Evolutionary conservation across 2,329 filamentous ascomycete species (phyloP).

Genomic region (Xylaria sp.): DNA sequence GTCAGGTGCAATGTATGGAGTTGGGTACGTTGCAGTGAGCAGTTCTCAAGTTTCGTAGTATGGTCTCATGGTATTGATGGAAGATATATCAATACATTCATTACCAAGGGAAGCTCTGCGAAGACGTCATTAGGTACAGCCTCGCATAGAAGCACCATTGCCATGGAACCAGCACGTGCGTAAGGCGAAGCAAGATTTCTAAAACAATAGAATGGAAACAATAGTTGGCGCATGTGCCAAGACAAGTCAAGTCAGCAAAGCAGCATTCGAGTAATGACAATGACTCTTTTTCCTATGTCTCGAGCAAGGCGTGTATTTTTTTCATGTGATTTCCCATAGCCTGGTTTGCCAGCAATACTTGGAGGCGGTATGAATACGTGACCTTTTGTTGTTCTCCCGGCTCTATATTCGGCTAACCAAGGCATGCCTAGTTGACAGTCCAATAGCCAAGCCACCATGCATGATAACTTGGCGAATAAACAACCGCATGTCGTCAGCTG

Average conservation of each 20-base stretch:
- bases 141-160: not conserved
- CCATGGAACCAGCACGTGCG: constrained; percentile 7
- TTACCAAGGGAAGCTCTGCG: not conserved
- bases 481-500: constrained; percentile 22
- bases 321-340: constrained; percentile 29
- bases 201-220: not conserved
- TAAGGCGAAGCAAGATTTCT: constrained; percentile 18
- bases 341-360: not conserved
- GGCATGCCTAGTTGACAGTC: not conserved
- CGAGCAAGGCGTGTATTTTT: not conserved
- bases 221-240: not conserved
- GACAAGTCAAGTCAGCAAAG: constrained; percentile 3
- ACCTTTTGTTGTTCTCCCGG: not conserved
- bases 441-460: constrained; percentile 1
- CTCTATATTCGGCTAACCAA: constrained; percentile 12
- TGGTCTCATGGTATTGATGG: constrained; percentile 4
- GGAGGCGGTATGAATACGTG: constrained; percentile 1
- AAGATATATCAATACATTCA: constrained; percentile 15
- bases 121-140: not conserved
- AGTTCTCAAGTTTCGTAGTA: not conserved
- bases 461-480: constrained; percentile 1
- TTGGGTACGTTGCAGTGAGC: constrained; percentile 3
- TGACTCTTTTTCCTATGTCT: constrained; percentile 9
- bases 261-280: constrained; percentile 1
- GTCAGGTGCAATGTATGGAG: constrained; percentile 17